Evolutionary conservation across 2,329 filamentous ascomycete species (phyloP).

Genomic region (Nigrospora oryzae): DNA sequence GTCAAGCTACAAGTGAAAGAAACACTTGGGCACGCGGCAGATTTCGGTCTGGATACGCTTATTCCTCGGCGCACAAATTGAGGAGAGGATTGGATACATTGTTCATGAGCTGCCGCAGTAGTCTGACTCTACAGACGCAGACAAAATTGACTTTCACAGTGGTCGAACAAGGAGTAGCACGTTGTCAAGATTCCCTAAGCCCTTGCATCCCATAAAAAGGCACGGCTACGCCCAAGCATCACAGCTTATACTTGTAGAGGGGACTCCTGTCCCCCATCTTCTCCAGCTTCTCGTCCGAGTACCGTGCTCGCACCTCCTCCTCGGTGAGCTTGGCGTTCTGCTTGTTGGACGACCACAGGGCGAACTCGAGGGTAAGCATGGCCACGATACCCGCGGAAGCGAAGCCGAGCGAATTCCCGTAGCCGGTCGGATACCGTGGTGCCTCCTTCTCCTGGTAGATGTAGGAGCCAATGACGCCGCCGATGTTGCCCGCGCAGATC

Average conservation of each 20-base stretch:
- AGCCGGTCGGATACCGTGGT: conserved; percentile 23
- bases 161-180: too few species aligned
- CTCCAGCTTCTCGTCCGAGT: conserved; percentile 18
- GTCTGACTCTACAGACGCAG: too few species aligned
- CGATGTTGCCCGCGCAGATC: conserved; percentile 29
- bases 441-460: conserved; percentile 21
- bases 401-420: conserved; percentile 21
- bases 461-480: conserved; percentile 24
- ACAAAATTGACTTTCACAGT: too few species aligned
- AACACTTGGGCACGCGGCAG: too few species aligned
- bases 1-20: too few species aligned
- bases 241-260: conserved; percentile 19
- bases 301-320: conserved; percentile 16
- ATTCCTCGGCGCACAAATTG: too few species aligned
- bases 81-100: too few species aligned
- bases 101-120: too few species aligned
- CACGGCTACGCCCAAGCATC: neutral
- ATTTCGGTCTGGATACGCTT: too few species aligned
- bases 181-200: too few species aligned
- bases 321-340: conserved; percentile 13
- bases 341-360: conserved; percentile 10
- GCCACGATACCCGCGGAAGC: conserved; percentile 8
- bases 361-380: conserved; percentile 4
- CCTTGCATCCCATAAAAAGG: too few species aligned
- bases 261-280: conserved; percentile 22